Conservation (phyloP, 495 filamentous ascomycete genomes). For the Neurospora sp. region DNA sequence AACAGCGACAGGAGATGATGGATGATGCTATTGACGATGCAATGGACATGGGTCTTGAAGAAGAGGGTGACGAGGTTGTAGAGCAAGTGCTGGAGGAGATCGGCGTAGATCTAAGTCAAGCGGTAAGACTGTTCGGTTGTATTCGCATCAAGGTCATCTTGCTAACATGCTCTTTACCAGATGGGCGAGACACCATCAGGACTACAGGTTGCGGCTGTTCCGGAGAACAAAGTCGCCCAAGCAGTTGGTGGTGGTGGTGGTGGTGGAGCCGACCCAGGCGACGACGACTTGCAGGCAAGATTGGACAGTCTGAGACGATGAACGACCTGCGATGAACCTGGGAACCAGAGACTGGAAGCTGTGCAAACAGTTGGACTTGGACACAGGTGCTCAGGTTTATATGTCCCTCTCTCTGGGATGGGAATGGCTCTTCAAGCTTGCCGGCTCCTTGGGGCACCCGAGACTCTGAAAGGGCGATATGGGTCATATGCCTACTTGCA, state of each 20-base stretch:
- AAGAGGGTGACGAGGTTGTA: conserved; percentile 89
- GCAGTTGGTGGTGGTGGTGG: conserved; percentile 59
- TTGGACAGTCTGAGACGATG: conserved; percentile 58
- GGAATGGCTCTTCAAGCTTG: neutral
- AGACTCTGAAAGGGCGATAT: neutral
- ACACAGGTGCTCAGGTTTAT: neutral
- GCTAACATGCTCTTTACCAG: conserved; percentile 31
- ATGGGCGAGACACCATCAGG: conserved; percentile 71
- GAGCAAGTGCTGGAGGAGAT: conserved; percentile 95
- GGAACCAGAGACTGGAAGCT: neutral
- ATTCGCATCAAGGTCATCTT: neutral
- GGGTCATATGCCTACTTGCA: neutral
- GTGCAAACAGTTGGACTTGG: neutral
- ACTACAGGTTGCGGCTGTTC: conserved; percentile 46
- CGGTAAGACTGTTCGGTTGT: conserved; percentile 45
- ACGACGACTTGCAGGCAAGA: conserved; percentile 75
- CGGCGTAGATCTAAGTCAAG: conserved; percentile 79
- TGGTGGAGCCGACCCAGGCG: conserved; percentile 45
- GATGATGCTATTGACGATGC: conserved; percentile 99
- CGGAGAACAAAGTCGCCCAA: conserved; percentile 61
- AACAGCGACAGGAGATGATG: conserved; percentile 99
- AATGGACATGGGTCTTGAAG: conserved; percentile 82
- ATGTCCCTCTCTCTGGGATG: neutral
- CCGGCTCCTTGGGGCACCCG: neutral
- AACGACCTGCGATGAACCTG: neutral